A percentile compares a stretch with the other conserved stretches of the same genome.
phyloP scores from a whole-genome alignment of 805 yeast genomes.

The Kregervanrija fluxuum region DNA sequence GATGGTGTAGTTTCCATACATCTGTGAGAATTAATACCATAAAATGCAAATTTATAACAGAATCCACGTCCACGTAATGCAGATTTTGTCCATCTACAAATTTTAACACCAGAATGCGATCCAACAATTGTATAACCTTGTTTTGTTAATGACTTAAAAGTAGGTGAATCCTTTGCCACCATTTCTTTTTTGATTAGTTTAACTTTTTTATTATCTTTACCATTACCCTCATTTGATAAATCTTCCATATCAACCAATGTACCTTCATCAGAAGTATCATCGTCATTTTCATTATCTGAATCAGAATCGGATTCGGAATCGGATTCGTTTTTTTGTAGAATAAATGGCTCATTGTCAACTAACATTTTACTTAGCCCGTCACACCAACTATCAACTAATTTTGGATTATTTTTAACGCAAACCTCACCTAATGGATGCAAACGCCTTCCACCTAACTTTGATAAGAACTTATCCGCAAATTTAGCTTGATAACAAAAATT shows the following conservation, averaged over 20 bases:
- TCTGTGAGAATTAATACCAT: conserved; percentile 82
- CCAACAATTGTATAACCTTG: conserved; percentile 94
- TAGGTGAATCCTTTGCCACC: conserved; percentile 88
- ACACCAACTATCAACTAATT: conserved; percentile 60
- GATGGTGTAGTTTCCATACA: conserved; percentile 97
- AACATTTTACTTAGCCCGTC: conserved; percentile 51
- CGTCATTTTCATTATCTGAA: conserved; percentile 14
- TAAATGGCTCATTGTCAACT: conserved; percentile 57
- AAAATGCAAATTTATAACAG: conserved; percentile 87
- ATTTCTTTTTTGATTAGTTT: conserved; percentile 49
- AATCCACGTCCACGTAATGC: conserved; percentile 93
- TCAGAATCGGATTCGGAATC: conserved; percentile 8
- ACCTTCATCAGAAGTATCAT: conserved; percentile 29
- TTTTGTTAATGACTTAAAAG: conserved; percentile 78
- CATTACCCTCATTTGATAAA: conserved; percentile 29
- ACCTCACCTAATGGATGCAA: conserved; percentile 77
- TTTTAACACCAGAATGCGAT: conserved; percentile 89
- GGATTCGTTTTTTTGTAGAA: conserved; percentile 47
- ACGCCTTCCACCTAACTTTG: conserved; percentile 81
- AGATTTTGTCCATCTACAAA: conserved; percentile 94
- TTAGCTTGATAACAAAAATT: conserved; percentile 84
- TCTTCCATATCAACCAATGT: conserved; percentile 80
- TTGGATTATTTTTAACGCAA: conserved; percentile 66
- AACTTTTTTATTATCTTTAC: conserved; percentile 44
- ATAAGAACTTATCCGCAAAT: conserved; percentile 64